Conservation (phyloP, 2,329 filamentous ascomycete genomes). For the Colletotrichum eremochloae region DNA sequence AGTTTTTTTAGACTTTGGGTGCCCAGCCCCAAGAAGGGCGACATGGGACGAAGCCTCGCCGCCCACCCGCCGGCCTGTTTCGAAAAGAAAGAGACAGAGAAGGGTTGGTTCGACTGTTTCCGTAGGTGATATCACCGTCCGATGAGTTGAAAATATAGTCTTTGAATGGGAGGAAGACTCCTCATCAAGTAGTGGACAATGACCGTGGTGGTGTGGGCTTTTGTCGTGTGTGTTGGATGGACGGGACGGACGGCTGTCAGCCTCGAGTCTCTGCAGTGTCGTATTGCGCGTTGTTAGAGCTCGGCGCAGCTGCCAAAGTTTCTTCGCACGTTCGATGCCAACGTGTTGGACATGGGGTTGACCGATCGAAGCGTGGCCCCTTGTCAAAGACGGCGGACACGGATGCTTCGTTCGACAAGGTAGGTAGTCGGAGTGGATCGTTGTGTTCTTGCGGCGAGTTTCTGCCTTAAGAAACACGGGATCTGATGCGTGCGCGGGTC, state of each 20-base stretch:
- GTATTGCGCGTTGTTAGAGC: neutral
- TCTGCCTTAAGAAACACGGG: neutral
- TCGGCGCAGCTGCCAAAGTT: neutral
- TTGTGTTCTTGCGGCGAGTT: neutral
- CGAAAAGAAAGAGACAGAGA: neutral
- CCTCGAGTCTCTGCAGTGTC: neutral
- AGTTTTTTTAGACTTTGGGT: constrained; percentile 3
- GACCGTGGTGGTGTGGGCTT: neutral
- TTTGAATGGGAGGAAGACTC: neutral
- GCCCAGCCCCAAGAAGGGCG: neutral
- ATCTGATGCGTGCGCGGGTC: neutral
- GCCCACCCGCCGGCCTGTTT: neutral
- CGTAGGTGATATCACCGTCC: constrained; percentile 2
- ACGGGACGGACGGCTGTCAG: neutral
- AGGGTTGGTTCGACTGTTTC: neutral
- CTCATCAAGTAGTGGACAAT: too few species aligned
- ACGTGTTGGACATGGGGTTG: neutral
- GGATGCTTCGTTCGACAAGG: neutral
- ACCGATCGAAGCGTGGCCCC: neutral
- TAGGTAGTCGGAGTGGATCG: neutral
- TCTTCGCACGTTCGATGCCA: neutral
- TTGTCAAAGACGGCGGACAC: neutral
- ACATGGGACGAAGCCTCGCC: neutral
- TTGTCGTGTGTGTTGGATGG: neutral
- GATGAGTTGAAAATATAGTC: neutral